A percentile compares a stretch with the other conserved stretches of the same genome.
Evolutionary conservation across 331 rosid genomes (phyloP).

Genomic region (Pyrus hybrid): DNA sequence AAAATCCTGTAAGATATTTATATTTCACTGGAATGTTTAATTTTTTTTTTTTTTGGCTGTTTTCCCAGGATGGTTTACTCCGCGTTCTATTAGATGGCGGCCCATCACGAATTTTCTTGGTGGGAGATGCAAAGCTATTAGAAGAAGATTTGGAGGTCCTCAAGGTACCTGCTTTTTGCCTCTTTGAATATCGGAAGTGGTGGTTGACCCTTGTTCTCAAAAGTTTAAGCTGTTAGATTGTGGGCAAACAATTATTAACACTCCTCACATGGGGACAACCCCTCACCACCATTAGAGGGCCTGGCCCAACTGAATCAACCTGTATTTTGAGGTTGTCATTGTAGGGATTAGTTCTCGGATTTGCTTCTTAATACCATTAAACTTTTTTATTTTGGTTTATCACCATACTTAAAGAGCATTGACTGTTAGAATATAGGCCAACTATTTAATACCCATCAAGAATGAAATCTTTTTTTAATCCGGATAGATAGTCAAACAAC

Average conservation of each 20-base stretch:
- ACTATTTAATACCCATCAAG: neutral
- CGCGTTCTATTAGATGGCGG: slow-evolving; percentile 92
- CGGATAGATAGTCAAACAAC: neutral
- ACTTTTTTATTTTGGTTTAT: neutral
- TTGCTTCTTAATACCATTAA: neutral
- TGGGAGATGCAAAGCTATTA: slow-evolving; percentile 64
- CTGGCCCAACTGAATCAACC: neutral
- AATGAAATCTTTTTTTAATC: neutral
- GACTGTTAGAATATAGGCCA: neutral
- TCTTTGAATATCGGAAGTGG: slow-evolving; percentile 6
- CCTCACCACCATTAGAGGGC: neutral
- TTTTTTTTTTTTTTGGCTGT: neutral
- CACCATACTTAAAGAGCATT: neutral
- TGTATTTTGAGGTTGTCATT: neutral
- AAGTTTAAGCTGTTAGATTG: neutral
- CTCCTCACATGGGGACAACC: neutral
- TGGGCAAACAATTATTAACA: neutral
- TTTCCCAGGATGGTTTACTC: slow-evolving; percentile 76
- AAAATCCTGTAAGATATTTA: slow-evolving; percentile 3
- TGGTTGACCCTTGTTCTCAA: neutral
- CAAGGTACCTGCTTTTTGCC: slow-evolving; percentile 45
- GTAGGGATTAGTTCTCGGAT: neutral
- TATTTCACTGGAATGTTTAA: neutral
- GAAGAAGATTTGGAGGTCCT: slow-evolving; percentile 91
- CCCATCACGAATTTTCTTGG: slow-evolving; percentile 60